These are phyloP conservation scores for Claviceps monticola DNA, from an alignment of 2,329 filamentous ascomycete genomes.

Conservation along the genomic window DNA sequence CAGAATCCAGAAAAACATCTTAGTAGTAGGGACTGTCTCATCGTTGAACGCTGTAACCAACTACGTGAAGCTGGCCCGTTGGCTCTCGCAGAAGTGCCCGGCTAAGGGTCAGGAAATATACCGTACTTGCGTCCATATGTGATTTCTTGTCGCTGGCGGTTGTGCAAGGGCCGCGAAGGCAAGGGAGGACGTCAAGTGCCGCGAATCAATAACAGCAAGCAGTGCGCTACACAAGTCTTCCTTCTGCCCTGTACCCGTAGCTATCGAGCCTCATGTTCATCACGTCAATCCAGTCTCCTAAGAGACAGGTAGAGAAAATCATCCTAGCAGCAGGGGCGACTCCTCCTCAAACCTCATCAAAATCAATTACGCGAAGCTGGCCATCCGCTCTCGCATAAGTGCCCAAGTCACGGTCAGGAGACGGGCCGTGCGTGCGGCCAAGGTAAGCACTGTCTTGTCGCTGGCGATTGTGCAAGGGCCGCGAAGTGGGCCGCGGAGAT, in stretches of 20 bases:
- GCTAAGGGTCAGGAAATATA: constrained; percentile 15
- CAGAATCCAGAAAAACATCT: neutral
- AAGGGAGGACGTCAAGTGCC: too few species aligned
- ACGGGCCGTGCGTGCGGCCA: constrained; percentile 12
- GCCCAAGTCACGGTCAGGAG: constrained; percentile 17
- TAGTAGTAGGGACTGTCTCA: neutral
- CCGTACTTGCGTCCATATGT: constrained; percentile 14
- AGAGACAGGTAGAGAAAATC: neutral
- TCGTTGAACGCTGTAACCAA: constrained; percentile 14
- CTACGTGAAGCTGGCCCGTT: constrained; percentile 19
- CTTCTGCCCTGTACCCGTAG: too few species aligned
- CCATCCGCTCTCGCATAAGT: constrained; percentile 24
- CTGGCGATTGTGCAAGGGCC: constrained; percentile 23
- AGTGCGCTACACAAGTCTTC: too few species aligned
- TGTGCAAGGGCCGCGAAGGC: constrained; percentile 19
- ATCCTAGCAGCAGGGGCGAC: neutral
- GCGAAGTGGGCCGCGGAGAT: constrained; percentile 1
- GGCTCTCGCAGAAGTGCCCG: constrained; percentile 21
- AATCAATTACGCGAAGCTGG: constrained; percentile 15
- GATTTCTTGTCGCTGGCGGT: constrained; percentile 24
- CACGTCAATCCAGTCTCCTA: too few species aligned
- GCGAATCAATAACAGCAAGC: too few species aligned
- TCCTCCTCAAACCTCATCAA: constrained; percentile 10
- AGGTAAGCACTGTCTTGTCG: constrained; percentile 21
- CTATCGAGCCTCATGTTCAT: too few species aligned